Evolutionary conservation across 331 rosid genomes (phyloP).

Genomic region (Erythrophleum ivorense): DNA sequence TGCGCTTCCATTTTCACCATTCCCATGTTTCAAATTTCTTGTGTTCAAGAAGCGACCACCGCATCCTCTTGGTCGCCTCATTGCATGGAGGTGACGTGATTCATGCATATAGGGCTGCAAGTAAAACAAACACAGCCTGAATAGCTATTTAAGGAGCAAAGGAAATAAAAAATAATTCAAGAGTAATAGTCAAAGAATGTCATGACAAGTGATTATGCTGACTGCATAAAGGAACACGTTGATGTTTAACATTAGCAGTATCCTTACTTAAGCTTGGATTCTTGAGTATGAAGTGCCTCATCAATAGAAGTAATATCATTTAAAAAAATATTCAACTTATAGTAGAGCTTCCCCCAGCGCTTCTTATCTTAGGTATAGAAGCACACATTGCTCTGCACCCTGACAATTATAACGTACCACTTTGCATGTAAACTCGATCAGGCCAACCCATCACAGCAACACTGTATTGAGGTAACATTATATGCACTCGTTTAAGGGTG

Average conservation of each 20-base stretch:
- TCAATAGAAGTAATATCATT: neutral
- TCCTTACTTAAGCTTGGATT: conserved; percentile 20
- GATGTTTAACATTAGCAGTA: neutral
- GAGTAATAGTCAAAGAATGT: neutral
- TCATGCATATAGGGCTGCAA: conserved; percentile 86
- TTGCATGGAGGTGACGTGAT: conserved; percentile 88
- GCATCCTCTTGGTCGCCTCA: conserved; percentile 86
- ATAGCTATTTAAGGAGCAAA: neutral
- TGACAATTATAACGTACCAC: neutral
- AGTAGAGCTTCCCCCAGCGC: neutral
- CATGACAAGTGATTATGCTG: neutral
- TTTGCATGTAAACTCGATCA: conserved; percentile 5
- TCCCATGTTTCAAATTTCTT: conserved; percentile 39
- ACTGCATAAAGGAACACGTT: conserved; percentile 12
- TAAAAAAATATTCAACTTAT: neutral
- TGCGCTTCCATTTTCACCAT: conserved; percentile 40
- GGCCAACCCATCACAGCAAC: conserved; percentile 14
- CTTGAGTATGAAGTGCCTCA: conserved; percentile 1
- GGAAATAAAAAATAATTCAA: neutral
- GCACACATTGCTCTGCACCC: neutral
- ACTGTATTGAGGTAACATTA: neutral
- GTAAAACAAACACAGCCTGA: conserved; percentile 40
- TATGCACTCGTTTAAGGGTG: neutral
- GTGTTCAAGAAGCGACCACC: conserved; percentile 89
- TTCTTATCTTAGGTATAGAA: too few relatives aligned